phyloP scores from a whole-genome alignment of 1,284 basidiomycete species.

The Phenoliferia sp. region DNA sequence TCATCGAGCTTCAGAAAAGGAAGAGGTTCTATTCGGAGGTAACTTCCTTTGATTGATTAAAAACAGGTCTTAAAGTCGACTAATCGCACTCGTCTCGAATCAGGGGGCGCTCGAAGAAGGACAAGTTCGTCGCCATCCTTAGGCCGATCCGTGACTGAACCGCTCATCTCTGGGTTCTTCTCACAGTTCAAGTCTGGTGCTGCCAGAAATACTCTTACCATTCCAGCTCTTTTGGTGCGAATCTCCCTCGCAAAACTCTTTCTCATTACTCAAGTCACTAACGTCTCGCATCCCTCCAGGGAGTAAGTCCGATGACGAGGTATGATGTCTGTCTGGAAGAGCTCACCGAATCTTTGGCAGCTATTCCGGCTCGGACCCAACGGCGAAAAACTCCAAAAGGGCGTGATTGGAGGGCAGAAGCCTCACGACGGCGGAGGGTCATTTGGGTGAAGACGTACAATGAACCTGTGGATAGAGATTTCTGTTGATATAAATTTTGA shows the following conservation, averaged over 20 bases:
- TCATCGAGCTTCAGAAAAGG: neutral
- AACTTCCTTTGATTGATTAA: too few relatives aligned
- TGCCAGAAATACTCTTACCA: neutral
- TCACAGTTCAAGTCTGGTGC: neutral
- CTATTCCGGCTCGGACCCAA: conserved; percentile 11
- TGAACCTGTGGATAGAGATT: too few relatives aligned
- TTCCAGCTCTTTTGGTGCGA: neutral
- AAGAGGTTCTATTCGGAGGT: neutral
- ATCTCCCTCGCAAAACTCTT: too few relatives aligned
- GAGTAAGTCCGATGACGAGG: too few relatives aligned
- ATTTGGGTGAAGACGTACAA: neutral
- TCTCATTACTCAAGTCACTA: too few relatives aligned
- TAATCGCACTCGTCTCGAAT: too few relatives aligned
- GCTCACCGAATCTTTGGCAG: too few relatives aligned
- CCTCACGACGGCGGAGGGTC: neutral
- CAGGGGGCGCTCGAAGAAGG: neutral
- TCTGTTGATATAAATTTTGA: too few relatives aligned
- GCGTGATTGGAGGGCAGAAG: neutral
- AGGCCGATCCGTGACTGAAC: neutral
- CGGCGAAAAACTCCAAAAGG: neutral
- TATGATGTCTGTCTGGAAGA: too few relatives aligned
- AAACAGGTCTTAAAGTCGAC: too few relatives aligned
- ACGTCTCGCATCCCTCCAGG: too few relatives aligned
- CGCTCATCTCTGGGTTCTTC: neutral
- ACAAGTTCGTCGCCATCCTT: neutral